Evolutionary conservation across 805 yeast genomes (phyloP).

Genomic region (Myxozyma mucilagina): DNA sequence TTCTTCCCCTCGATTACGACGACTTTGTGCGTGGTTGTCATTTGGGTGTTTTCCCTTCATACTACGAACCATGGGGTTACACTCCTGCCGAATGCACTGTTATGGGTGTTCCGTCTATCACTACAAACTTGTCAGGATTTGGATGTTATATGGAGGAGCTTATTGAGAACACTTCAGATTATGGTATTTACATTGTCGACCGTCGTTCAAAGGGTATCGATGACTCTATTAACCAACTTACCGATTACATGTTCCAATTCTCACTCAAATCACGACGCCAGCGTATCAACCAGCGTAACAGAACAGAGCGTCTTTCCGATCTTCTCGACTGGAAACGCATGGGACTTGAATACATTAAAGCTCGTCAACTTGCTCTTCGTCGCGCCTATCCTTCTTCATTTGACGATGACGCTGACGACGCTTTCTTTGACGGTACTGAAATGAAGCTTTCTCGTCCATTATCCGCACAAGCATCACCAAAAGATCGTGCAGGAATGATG

Average conservation of each 20-base stretch:
- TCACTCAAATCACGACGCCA: constrained; percentile 89
- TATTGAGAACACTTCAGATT: constrained; percentile 89
- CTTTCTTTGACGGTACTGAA: constrained; percentile 32
- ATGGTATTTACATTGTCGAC: constrained; percentile 96
- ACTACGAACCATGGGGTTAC: constrained; percentile 99
- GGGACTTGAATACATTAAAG: constrained; percentile 96
- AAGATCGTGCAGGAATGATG: constrained; percentile 72
- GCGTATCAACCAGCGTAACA: constrained; percentile 94
- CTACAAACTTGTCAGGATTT: constrained; percentile 93
- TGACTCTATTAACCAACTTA: constrained; percentile 87
- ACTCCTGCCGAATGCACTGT: constrained; percentile 99
- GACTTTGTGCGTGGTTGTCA: constrained; percentile 98
- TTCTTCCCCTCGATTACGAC: constrained; percentile 89
- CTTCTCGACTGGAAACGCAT: constrained; percentile 95
- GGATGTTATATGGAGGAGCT: constrained; percentile 99
- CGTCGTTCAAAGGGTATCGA: constrained; percentile 89
- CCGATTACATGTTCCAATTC: constrained; percentile 87
- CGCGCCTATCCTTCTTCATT: constrained; percentile 91
- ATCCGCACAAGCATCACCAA: constrained; percentile 96
- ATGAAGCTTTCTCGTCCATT: constrained; percentile 82
- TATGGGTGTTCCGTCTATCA: constrained; percentile 97
- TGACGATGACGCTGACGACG: constrained; percentile 40
- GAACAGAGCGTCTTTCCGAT: constrained; percentile 92
- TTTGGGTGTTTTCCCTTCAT: constrained; percentile 96
- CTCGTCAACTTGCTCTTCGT: constrained; percentile 85